phyloP scores from a whole-genome alignment of 345 rosid genomes.

The Salix suchowensis region DNA sequence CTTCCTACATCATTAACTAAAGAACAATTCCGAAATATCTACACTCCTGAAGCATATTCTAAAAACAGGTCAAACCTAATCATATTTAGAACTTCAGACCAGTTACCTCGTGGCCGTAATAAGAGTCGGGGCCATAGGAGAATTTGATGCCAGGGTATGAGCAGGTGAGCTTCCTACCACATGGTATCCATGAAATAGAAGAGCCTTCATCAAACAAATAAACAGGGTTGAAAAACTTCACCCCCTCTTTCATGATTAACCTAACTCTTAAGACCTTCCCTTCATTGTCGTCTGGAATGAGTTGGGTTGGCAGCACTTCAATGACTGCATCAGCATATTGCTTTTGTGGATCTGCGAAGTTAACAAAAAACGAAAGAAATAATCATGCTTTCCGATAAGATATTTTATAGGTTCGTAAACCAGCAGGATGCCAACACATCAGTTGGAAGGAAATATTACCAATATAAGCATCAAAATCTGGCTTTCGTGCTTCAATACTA shows the following conservation, averaged over 20 bases:
- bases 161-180: slow-evolving; percentile 95
- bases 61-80: not conserved
- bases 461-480: slow-evolving; percentile 90
- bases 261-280: slow-evolving; percentile 90
- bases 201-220: slow-evolving; percentile 97
- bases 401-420: not conserved
- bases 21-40: not conserved
- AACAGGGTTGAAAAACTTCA: slow-evolving; percentile 74
- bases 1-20: not conserved
- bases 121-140: slow-evolving; percentile 69
- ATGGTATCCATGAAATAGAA: slow-evolving; percentile 84
- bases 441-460: slow-evolving; percentile 39
- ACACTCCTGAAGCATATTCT: not conserved
- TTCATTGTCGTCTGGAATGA: slow-evolving; percentile 85
- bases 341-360: slow-evolving; percentile 81
- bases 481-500: slow-evolving; percentile 92
- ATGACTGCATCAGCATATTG: slow-evolving; percentile 92
- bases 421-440: too few relatives aligned
- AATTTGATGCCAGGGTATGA: slow-evolving; percentile 98
- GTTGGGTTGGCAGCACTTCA: slow-evolving; percentile 81
- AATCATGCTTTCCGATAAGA: not conserved
- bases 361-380: not conserved
- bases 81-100: not conserved
- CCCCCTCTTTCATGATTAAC: slow-evolving; percentile 95
- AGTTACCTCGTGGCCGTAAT: slow-evolving; percentile 72